Evolutionary conservation across 352 stramenopile genomes (phyloP).

Genomic region (Phytophthora pini): DNA sequence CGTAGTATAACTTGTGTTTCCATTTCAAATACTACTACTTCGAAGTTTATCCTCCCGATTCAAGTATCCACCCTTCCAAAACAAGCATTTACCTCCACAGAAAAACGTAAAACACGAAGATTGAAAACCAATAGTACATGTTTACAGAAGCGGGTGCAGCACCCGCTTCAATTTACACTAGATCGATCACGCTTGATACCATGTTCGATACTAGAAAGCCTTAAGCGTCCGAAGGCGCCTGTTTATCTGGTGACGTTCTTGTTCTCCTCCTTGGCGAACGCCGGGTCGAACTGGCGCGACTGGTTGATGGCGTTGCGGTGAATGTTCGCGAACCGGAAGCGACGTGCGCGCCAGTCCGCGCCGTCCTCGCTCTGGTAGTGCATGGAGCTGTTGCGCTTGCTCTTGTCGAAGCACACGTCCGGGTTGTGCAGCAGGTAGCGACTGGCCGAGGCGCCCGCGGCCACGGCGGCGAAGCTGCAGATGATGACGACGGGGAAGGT

Average conservation of each 20-base stretch:
- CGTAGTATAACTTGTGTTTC: too few species aligned
- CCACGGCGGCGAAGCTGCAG: constrained; percentile 40
- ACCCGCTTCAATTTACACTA: too few species aligned
- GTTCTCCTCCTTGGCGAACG: constrained; percentile 67
- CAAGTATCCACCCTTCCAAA: too few species aligned
- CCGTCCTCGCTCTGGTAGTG: constrained; percentile 49
- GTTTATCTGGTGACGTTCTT: constrained; percentile 57
- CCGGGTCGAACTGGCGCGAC: constrained; percentile 62
- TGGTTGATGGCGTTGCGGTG: constrained; percentile 78
- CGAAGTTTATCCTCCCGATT: too few species aligned
- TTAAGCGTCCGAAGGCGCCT: neutral
- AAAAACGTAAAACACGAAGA: too few species aligned
- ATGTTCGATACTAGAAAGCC: too few species aligned
- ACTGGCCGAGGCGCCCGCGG: constrained; percentile 39
- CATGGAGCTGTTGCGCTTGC: constrained; percentile 47
- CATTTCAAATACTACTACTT: too few species aligned
- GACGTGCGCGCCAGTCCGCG: constrained; percentile 65
- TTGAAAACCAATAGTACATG: too few species aligned
- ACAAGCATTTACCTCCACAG: too few species aligned
- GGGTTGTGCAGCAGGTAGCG: constrained; percentile 62
- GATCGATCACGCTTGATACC: too few species aligned
- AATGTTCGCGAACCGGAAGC: constrained; percentile 71
- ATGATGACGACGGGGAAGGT: constrained; percentile 72
- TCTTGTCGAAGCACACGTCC: constrained; percentile 75
- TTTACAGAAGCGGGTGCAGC: too few species aligned